Base-by-base conservation (phyloP, 116 monocot genomes). In the Trichopus zeylanicus region DNA sequence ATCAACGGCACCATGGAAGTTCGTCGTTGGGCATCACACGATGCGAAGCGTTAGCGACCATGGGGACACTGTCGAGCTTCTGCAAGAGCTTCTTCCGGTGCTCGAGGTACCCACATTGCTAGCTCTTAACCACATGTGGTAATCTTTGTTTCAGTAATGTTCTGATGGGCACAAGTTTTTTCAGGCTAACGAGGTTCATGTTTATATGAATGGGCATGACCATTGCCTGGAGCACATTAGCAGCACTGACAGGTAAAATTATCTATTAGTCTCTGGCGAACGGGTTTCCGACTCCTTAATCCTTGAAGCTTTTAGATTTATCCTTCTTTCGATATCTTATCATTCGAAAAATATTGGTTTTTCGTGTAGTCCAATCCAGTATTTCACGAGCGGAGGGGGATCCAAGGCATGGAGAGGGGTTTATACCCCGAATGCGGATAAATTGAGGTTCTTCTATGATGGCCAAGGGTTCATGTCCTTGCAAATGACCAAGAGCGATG, bases 1-100 rank as follows among this genome's bases (percentile, higher is more conserved):
- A 59, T 89, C 89, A 0, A 71, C 29, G 18, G 94, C 94, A 3
- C 73, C 28, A 13, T 89, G 89, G 94, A 94, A 86, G 67, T 61
- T 94, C 47, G 94, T 86, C 4, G 54, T 93, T 0, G 94, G 94
- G 1, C 94, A 94, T 52, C 94, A 94, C 53, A 61, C 94, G 1
- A 71, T 94, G 7, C 75, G 94, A 53, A 94, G 94, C n/a, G 94
- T 81, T 4, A 81, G 89, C 49, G 62, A 72, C 2, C 94, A 94
- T 51, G 83, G 86, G 0, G 83, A 94, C 31, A 89, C 89, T 7
- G 6, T 23, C 1, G 94, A 86, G 64, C 86, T 94, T 8, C 25
- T 81, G 19, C 32, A 86, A 21, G 48, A 70, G 7, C 82, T 94
- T 29, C 83, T 94, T 38, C 89, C 89, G 5, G 46, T 86, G 48